Percentiles rank a stretch among this genome's conserved stretches.
Conservation (phyloP, 2,329 filamentous ascomycete species). For the Cytospora schulzeri region DNA sequence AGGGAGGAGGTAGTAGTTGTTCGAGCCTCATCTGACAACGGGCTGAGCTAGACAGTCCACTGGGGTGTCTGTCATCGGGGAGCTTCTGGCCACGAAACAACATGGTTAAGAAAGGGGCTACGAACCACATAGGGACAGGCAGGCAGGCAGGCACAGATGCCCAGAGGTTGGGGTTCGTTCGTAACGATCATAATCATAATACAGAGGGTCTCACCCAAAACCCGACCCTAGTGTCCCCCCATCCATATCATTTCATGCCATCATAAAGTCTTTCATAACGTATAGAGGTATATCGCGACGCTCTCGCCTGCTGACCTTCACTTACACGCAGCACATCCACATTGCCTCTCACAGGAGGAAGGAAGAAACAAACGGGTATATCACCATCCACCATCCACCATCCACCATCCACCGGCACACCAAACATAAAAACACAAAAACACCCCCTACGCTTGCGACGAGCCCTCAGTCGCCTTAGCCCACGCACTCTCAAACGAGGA, state of each 20-base stretch:
- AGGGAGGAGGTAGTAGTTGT: neutral
- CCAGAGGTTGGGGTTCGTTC: neutral
- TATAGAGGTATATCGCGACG: neutral
- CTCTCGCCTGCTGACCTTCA: neutral
- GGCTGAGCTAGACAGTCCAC: neutral
- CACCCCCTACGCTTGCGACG: neutral
- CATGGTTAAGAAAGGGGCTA: neutral
- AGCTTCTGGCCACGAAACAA: neutral
- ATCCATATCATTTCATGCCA: slow-evolving; percentile 11
- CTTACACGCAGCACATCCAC: neutral
- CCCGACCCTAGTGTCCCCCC: neutral
- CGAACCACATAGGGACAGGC: neutral
- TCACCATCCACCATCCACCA: slow-evolving; percentile 1
- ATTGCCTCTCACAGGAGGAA: neutral
- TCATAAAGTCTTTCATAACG: slow-evolving; percentile 3
- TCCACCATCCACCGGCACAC: neutral
- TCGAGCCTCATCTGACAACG: neutral
- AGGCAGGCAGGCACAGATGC: neutral
- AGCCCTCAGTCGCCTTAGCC: slow-evolving; percentile 61
- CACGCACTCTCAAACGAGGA: slow-evolving; percentile 67
- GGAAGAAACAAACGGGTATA: slow-evolving; percentile 19
- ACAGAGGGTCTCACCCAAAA: neutral
- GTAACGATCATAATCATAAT: slow-evolving; percentile 2
- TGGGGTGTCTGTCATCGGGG: neutral
- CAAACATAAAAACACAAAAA: neutral